Conservation (phyloP, 2,329 filamentous ascomycete species). For the Coniochaeta sp. region DNA sequence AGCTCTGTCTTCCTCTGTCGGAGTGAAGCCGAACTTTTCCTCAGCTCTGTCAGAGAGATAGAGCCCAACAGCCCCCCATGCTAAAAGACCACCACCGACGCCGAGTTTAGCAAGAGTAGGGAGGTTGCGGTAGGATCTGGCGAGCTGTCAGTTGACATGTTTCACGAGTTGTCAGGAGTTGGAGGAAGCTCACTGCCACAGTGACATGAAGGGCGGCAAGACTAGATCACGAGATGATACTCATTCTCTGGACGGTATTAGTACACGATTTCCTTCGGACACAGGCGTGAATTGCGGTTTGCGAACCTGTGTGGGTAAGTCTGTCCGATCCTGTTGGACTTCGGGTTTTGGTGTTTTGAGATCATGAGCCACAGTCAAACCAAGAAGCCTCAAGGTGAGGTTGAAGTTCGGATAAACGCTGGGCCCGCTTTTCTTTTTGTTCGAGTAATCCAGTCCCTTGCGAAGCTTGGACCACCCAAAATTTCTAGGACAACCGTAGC, state of each 20-base stretch:
- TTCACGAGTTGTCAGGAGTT: constrained; percentile 4
- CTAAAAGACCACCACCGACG: constrained; percentile 67
- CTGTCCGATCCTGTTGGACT: neutral
- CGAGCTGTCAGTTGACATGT: neutral
- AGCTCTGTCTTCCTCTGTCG: constrained; percentile 66
- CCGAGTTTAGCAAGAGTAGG: constrained; percentile 61
- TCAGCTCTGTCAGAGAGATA: constrained; percentile 67
- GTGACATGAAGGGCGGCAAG: constrained; percentile 14
- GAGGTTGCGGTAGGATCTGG: constrained; percentile 64
- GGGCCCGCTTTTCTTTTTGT: neutral
- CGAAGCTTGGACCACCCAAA: constrained; percentile 17
- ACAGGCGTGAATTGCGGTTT: neutral
- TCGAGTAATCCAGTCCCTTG: neutral
- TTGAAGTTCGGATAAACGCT: constrained; percentile 3
- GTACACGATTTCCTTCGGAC: neutral
- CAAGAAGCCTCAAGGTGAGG: neutral
- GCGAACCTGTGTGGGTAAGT: neutral
- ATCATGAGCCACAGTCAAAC: neutral
- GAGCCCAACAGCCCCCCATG: constrained; percentile 69
- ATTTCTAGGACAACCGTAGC: constrained; percentile 10
- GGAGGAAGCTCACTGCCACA: constrained; percentile 16
- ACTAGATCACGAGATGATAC: neutral
- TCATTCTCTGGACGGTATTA: neutral
- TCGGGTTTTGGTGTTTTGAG: neutral
- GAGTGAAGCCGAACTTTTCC: constrained; percentile 62